Evolutionary conservation across 306 rosid genomes (phyloP), one percentile per base, ranked within the genome.

Genomic region (Arachis stenosperma): DNA sequence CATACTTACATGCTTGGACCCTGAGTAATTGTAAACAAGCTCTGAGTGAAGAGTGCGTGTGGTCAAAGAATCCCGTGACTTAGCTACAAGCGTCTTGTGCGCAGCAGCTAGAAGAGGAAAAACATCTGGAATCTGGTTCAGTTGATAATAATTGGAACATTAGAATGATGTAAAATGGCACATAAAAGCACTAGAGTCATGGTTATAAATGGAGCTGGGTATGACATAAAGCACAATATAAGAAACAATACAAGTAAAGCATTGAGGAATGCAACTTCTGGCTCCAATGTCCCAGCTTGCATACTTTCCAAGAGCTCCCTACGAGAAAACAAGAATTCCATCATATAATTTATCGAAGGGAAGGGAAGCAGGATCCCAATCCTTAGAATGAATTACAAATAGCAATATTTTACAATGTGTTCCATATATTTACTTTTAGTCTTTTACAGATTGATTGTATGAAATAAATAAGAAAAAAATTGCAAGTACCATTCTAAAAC

Each of bases 11-110:
- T 91, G 97, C 84, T 93, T 93, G 58, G 98, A 91, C 69, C 92
- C 98, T 3, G 96, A 85, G 85, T 85, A 93, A 74, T 86, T 93
- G 90, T 84, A 91, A 79, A 91, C 94, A 22, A 93, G 98, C 88
- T 93, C 98, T 2, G 98, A 90, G 84, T 90, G 97, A 84, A 85
- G 94, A 47, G 97, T 93, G 52, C 90, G 90, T 6, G 98, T 90
- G 65, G 90, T 93, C 78, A 93, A 79, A 13, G 91, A 88, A 50
- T 88, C 91, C 41, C 91, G 82, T 9, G 90, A 91, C 83, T 88
- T 89, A 81, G 91, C 68, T 47, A 89, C 42, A 2, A 90, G 92
- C 5, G 92, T 89, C 82, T 90, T 93, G 77, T 89, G 87, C 0
- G 94, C 96, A 37, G 97, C 90, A 22, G 96, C 92, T 54, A 93